Conservation (phyloP, 768 basidiomycete genomes). For the Naganishia randhawae region DNA sequence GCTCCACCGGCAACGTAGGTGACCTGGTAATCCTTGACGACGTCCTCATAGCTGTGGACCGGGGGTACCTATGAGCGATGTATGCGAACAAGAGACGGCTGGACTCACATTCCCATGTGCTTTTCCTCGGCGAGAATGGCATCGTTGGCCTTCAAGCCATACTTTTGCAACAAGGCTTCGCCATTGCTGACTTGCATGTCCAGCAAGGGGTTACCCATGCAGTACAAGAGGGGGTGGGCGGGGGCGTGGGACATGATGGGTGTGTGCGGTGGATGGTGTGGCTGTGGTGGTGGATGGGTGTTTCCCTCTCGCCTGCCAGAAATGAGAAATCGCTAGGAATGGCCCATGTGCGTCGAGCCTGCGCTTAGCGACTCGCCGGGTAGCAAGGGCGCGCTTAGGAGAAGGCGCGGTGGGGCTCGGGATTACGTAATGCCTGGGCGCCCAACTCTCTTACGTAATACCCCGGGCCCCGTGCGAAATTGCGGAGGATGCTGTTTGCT, state of each 20-base stretch:
- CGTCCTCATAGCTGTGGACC: slow-evolving; percentile 74
- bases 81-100: neutral
- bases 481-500: neutral
- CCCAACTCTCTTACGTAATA: no score
- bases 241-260: slow-evolving; percentile 28
- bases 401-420: no score
- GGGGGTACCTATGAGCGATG: no score
- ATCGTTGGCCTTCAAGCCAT: slow-evolving; percentile 85
- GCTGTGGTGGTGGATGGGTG: neutral
- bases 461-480: neutral
- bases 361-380: neutral
- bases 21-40: slow-evolving; percentile 68
- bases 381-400: no score
- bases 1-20: slow-evolving; percentile 96
- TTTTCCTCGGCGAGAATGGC: slow-evolving; percentile 90
- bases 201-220: slow-evolving; percentile 84
- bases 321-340: no score
- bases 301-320: neutral
- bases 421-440: no score
- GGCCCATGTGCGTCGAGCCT: no score
- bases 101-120: slow-evolving; percentile 74
- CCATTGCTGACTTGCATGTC: slow-evolving; percentile 90
- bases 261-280: neutral
- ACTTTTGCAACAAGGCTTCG: slow-evolving; percentile 80
- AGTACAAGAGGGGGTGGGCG: slow-evolving; percentile 63